Evolutionary conservation across 1,139 yeast genomes (phyloP), one percentile per base, ranked within the genome.

Genomic region (Blastobotrys serpentis): DNA sequence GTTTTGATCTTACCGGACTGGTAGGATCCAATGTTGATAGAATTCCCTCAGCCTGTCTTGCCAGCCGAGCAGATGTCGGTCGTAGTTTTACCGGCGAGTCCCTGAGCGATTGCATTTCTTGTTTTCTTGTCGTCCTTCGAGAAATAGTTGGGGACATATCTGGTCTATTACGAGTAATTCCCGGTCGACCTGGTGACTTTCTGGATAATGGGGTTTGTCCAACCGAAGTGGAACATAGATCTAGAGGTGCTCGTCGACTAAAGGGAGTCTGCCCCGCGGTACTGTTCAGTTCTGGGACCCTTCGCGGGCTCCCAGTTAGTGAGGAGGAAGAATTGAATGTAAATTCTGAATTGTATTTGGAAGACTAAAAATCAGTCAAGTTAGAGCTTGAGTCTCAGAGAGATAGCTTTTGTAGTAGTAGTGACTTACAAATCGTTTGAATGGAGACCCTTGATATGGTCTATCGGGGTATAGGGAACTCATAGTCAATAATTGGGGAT

Each of bases 11-110:
- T 14, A 13, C 16, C 18, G 40, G 32, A 7, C 39, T 25, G 4
- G 26, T 30, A 11, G 40, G 3, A 14, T 43, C 47, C 18, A 47
- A 19, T 2, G 47, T 41, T 6, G 23, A 11, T 4, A 46, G 10
- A 13, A 46, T 40, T 13, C 43, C 46, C 19, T 37, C 42, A 7
- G 51, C 43, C 43, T 44, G 51, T 26, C 53, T 14, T 8, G 53
- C 51, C 29, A 48, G 39, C 14, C 51, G 40, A 8, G 37, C 42
- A 3, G 48, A 39, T 21, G 53, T 50, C 2, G 49, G 39, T 30
- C 53, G 37, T 16, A 50, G 47, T 16, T 47, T 50, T 2, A 50
- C 49, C 26, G 53, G 53, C 8, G 53, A 50, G 18, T 16, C 51
- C 23, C 32, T 11, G 40, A 2, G 29, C 46, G 14, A n/a, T 32